Evolutionary conservation across 805 yeast genomes (phyloP), one percentile per base, ranked within the genome.

Genomic region (Wickerhamiella galacta): DNA sequence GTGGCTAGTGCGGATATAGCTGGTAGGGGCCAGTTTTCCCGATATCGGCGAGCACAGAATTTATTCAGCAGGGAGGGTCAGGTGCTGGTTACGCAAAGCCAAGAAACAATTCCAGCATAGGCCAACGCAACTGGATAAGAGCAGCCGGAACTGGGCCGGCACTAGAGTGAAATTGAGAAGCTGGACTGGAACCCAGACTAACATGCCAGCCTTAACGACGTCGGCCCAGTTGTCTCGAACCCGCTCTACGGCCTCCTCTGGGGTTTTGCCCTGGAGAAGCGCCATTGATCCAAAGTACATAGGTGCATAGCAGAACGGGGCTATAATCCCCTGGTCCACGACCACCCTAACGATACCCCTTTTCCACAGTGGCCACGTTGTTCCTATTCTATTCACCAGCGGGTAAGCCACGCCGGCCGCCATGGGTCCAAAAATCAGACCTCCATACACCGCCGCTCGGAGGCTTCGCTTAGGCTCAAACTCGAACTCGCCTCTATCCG

Each of bases 161-260:
- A 80, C 66, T 4, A 77, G 43, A 22, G 69, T 64, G 47, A 85
- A 79, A 53, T 85, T 85, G 38, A 72, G 41, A 31, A 69, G 39
- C 53, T 85, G 95, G 46, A 83, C 75, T 0, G 69, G 56, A 0
- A 95, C 95, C 96, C 95, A 85, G 12, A 83, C 75, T 32, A 61
- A 43, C 93, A 93, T 83, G 49, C 80, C 81, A n/a, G 77, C 65
- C 30, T 57, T 41, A 27, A 82, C 53, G 0, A 93, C 80, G 4
- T 64, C 59, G 25, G 39, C 26, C 42, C 72, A 70, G 61, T 73
- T 70, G 11, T 39, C 27, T 10, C 33, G 24, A 17, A 56, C 40
- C 11, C 48, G 43, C n/a, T 43, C 36, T 33, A 51, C 47, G 11
- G 72, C 58, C 16, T 58, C 59, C 0, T 51, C 50, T 3, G 54